A percentile compares a stretch with the other conserved stretches of the same genome.
phyloP scores from a whole-genome alignment of 306 rosid genomes.

The Glycyrrhiza uralensis region DNA sequence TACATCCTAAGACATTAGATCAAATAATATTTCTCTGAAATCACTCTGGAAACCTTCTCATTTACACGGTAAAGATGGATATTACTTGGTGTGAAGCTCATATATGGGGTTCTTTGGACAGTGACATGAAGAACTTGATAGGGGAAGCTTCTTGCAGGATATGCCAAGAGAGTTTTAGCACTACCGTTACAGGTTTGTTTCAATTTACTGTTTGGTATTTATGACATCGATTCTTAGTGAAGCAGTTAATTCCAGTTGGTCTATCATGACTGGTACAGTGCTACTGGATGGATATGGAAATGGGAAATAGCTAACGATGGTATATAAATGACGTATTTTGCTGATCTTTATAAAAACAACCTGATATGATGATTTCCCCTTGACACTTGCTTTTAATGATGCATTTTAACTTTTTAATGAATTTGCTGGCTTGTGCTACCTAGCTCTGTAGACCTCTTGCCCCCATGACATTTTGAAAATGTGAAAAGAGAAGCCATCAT shows the following conservation, averaged over 20 bases:
- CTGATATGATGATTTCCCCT: not conserved
- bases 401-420: not conserved
- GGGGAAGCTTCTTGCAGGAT: conserved; percentile 91
- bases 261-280: not conserved
- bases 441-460: not conserved
- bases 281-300: not conserved
- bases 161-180: conserved; percentile 93
- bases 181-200: conserved; percentile 72
- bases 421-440: not conserved
- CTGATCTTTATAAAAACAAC: not conserved
- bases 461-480: not conserved
- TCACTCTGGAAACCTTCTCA: not conserved
- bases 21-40: not conserved
- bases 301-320: not conserved
- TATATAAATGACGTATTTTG: not conserved
- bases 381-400: not conserved
- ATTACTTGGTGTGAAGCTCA: not conserved
- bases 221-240: not conserved
- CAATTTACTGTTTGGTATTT: not conserved
- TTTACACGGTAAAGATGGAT: not conserved
- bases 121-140: conserved; percentile 91
- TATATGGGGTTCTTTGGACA: conserved; percentile 34
- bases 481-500: not conserved
- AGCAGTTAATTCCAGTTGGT: not conserved
- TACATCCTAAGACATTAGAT: not conserved